Conservation (phyloP, 169 alveolate genomes). For the Eimeria tenella region DNA sequence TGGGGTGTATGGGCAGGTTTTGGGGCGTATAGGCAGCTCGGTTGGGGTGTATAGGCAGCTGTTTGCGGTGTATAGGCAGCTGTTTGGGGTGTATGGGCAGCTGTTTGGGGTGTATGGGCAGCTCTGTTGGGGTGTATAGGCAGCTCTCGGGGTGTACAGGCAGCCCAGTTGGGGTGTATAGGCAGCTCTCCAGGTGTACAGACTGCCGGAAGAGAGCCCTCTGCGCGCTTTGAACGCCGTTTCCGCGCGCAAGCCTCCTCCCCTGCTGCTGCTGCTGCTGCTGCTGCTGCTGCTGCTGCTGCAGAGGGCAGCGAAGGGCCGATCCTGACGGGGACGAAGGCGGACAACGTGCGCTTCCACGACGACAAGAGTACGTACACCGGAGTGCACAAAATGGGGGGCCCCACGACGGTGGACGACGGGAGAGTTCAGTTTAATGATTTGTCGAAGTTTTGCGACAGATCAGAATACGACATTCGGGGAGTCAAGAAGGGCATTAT, state of each 20-base stretch:
- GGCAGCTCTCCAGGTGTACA: too few species aligned
- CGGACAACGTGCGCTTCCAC: conserved; percentile 90
- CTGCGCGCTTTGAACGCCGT: too few species aligned
- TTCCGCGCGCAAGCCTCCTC: neutral
- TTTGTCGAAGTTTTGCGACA: conserved; percentile 84
- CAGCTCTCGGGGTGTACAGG: too few species aligned
- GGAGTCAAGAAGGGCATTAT: conserved; percentile 83
- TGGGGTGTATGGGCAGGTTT: too few species aligned
- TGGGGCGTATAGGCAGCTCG: too few species aligned
- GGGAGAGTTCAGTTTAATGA: conserved; percentile 83
- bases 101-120: too few species aligned
- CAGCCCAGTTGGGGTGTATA: too few species aligned
- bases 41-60: too few species aligned
- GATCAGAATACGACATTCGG: conserved; percentile 82
- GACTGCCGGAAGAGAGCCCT: too few species aligned
- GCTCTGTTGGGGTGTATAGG: too few species aligned
- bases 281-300: conserved; percentile 3
- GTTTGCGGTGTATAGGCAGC: too few species aligned
- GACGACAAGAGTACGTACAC: conserved; percentile 93
- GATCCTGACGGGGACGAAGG: conserved; percentile 90
- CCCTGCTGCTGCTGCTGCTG: neutral
- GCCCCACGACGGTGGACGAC: conserved; percentile 91
- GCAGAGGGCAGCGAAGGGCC: conserved; percentile 88
- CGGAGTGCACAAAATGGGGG: conserved; percentile 93
- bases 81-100: too few species aligned